Base-by-base conservation (phyloP, 768 basidiomycete genomes). In the Artomyces pyxidatus region DNA sequence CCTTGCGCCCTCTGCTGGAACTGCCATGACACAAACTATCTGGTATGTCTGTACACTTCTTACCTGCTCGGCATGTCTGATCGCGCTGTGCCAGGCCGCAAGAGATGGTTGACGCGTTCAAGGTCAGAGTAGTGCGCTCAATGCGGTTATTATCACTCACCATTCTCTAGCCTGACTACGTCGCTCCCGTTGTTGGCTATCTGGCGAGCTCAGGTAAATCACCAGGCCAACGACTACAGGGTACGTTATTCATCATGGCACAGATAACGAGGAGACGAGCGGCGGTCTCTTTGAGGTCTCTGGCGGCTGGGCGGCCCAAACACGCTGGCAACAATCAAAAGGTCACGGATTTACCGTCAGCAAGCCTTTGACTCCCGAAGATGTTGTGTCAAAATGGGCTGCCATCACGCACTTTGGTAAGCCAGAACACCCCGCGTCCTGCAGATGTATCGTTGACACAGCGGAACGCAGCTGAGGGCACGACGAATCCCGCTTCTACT, bases 131-230 rank as follows among this genome's bases (percentile, higher is more conserved):
- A n/a, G n/a, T n/a, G n/a, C n/a, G n/a, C n/a, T n/a, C n/a, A n/a
- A n/a, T n/a, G n/a, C n/a, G n/a, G n/a, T n/a, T n/a, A 14, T 11
- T 40, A 14, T 28, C 8, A 23, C 37, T 48, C 23, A 46, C 28
- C 8, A n/a, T 35, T 21, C 49, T 53, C 2, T 58, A 88, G 82
- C 92, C 95, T 37, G 91, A 96, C 59, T 95, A 74, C 60, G 80
- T 98, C 45, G 91, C 95, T 3, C 95, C 96, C 9, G 62, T 98
- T 39, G 92, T 96, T 23, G 94, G 92, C 6, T 98, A 85, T 63
- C 75, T 99, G 27, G 83, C 78, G 3, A 91, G 88, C 61, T 78
- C 82, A 65, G 79, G 77, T 80, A 49, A 26, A 62, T n/a, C 17
- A 12, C 19, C 22, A 11, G 14, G 9, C 11, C 43, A 21, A 37